phyloP scores from a whole-genome alignment of 352 stramenopile species.

The Pythium grandisporangium region DNA sequence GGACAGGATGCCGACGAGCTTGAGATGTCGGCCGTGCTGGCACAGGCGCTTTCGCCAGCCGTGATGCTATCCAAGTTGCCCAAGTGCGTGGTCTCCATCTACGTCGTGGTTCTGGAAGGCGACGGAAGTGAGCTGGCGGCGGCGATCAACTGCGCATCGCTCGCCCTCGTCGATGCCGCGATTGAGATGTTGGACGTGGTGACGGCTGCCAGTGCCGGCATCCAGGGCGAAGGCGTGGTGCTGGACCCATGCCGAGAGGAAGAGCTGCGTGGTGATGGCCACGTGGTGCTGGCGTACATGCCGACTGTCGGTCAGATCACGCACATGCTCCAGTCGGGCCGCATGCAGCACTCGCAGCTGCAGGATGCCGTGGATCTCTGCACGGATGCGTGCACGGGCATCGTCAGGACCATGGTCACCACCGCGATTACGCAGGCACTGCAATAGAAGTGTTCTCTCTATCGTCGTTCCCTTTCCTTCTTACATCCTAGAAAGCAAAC shows the following conservation, averaged over 20 bases:
- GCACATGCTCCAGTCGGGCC: slow-evolving; percentile 81
- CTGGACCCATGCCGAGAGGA: slow-evolving; percentile 69
- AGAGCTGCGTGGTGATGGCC: slow-evolving; percentile 44
- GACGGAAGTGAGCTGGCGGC: slow-evolving; percentile 78
- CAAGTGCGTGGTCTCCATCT: slow-evolving; percentile 87
- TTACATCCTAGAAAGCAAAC: no score
- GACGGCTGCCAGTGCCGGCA: slow-evolving; percentile 54
- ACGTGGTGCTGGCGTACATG: slow-evolving; percentile 81
- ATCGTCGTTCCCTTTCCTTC: no score
- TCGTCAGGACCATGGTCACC: slow-evolving; percentile 43
- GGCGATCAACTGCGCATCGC: slow-evolving; percentile 79
- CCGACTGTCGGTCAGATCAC: slow-evolving; percentile 71
- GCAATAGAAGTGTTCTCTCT: slow-evolving; percentile 2
- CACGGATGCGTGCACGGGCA: slow-evolving; percentile 64
- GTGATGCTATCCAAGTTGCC: slow-evolving; percentile 84
- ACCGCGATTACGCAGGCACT: slow-evolving; percentile 44
- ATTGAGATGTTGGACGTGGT: slow-evolving; percentile 92
- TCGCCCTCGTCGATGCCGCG: slow-evolving; percentile 81
- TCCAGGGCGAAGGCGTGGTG: slow-evolving; percentile 45
- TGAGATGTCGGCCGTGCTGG: slow-evolving; percentile 65
- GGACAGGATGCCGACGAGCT: slow-evolving; percentile 75
- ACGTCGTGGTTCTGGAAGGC: slow-evolving; percentile 81
- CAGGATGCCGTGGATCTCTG: slow-evolving; percentile 84
- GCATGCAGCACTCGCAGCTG: slow-evolving; percentile 64
- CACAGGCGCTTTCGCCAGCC: slow-evolving; percentile 66